A percentile compares a stretch with the other conserved stretches of the same genome.
phyloP scores from a whole-genome alignment of 2,329 filamentous ascomycete species.

The Colletotrichum scovillei region DNA sequence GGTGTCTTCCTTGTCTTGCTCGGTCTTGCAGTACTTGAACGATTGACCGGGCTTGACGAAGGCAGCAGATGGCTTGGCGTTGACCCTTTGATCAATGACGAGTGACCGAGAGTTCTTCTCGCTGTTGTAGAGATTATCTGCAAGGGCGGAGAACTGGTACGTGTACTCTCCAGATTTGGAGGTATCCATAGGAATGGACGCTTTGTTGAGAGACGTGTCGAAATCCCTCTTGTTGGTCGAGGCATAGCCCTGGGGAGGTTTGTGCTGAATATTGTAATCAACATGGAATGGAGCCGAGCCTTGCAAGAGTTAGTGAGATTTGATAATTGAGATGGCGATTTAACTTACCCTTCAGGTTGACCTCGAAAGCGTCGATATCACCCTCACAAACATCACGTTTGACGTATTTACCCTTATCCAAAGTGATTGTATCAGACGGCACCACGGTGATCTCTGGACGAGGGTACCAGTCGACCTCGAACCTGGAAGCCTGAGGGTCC shows the following conservation, averaged over 20 bases:
- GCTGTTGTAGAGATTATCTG: constrained; percentile 87
- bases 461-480: constrained; percentile 87
- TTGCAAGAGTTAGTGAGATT: constrained; percentile 50
- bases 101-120: constrained; percentile 75
- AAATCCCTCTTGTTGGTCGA: constrained; percentile 68
- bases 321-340: neutral
- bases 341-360: constrained; percentile 78
- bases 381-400: constrained; percentile 93
- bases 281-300: constrained; percentile 77
- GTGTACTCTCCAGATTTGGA: constrained; percentile 83
- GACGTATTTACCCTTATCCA: constrained; percentile 64
- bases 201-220: constrained; percentile 80
- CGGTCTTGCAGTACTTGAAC: constrained; percentile 94
- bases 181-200: constrained; percentile 88
- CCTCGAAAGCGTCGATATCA: constrained; percentile 88
- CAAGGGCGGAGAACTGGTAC: constrained; percentile 86
- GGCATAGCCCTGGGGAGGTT: constrained; percentile 46
- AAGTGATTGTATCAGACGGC: constrained; percentile 70
- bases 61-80: constrained; percentile 82
- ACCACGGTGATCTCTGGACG: constrained; percentile 78
- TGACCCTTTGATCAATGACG: constrained; percentile 83
- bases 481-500: constrained; percentile 77
- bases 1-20: constrained; percentile 82
- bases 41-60: constrained; percentile 91
- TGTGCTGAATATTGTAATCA: constrained; percentile 20